Conservation (phyloP, 176 grass and related monocot genomes). For the Tillandsia leiboldiana region DNA sequence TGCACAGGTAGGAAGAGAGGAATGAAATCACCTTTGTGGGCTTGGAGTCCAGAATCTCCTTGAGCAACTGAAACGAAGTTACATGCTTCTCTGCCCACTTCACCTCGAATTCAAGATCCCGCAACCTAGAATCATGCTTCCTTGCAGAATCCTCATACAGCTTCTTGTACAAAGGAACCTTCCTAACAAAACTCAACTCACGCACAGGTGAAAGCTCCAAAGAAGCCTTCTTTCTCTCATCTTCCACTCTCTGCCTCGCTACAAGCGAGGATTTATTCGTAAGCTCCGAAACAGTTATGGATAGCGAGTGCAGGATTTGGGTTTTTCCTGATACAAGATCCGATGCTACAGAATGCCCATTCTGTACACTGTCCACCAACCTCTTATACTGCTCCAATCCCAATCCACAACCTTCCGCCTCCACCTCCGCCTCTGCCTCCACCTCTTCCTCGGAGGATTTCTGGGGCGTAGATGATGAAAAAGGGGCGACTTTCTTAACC, state of each 20-base stretch:
- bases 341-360: neutral
- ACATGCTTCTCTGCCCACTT: constrained; percentile 29
- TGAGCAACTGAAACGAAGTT: constrained; percentile 15
- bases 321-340: neutral
- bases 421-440: too few species aligned
- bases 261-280: constrained; percentile 14
- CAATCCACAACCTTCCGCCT: constrained; percentile 1
- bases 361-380: constrained; percentile 31
- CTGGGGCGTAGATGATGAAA: neutral
- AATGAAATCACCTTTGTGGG: constrained; percentile 27
- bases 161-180: constrained; percentile 37
- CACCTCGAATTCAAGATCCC: constrained; percentile 33
- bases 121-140: constrained; percentile 35
- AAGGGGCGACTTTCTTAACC: constrained; percentile 1
- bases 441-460: too few species aligned
- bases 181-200: constrained; percentile 7
- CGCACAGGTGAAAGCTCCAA: constrained; percentile 4
- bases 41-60: neutral
- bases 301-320: neutral
- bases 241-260: constrained; percentile 20
- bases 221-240: constrained; percentile 12
- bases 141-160: constrained; percentile 33
- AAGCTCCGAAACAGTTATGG: neutral
- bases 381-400: constrained; percentile 35
- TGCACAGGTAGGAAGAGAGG: neutral